Evolutionary conservation across 441 rosid genomes (phyloP).

Genomic region (Eruca vesicaria): DNA sequence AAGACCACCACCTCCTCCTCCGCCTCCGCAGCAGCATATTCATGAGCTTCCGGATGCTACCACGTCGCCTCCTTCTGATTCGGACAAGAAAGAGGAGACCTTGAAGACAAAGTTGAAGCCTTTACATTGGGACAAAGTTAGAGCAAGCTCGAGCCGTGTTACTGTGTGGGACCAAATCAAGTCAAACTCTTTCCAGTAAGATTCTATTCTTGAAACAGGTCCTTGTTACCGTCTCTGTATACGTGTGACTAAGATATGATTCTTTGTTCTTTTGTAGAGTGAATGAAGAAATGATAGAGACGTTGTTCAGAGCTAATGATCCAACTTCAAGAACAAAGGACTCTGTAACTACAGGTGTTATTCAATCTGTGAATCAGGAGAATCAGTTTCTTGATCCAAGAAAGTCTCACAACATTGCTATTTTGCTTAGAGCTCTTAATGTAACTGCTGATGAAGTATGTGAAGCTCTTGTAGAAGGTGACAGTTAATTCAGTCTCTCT

Average conservation of each 20-base stretch:
- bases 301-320: constrained; percentile 64
- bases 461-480: constrained; percentile 85
- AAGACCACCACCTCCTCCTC: constrained; percentile 39
- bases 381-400: constrained; percentile 77
- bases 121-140: constrained; percentile 95
- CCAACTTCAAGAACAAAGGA: constrained; percentile 47
- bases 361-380: constrained; percentile 46
- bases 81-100: constrained; percentile 47
- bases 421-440: constrained; percentile 84
- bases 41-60: constrained; percentile 56
- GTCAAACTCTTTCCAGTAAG: constrained; percentile 93
- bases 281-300: constrained; percentile 95
- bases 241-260: not conserved
- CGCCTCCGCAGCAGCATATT: constrained; percentile 57
- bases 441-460: constrained; percentile 87
- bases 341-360: constrained; percentile 22
- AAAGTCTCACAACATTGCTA: constrained; percentile 86
- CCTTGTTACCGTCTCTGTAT: not conserved
- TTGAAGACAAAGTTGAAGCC: constrained; percentile 76
- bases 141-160: constrained; percentile 77
- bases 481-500: not conserved
- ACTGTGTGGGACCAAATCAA: constrained; percentile 94
- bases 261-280: constrained; percentile 47
- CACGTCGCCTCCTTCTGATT: constrained; percentile 27
- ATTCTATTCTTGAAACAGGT: not conserved